These are phyloP conservation scores for Grammothele lineata DNA, from an alignment of 768 basidiomycete genomes.

Conservation along the genomic window DNA sequence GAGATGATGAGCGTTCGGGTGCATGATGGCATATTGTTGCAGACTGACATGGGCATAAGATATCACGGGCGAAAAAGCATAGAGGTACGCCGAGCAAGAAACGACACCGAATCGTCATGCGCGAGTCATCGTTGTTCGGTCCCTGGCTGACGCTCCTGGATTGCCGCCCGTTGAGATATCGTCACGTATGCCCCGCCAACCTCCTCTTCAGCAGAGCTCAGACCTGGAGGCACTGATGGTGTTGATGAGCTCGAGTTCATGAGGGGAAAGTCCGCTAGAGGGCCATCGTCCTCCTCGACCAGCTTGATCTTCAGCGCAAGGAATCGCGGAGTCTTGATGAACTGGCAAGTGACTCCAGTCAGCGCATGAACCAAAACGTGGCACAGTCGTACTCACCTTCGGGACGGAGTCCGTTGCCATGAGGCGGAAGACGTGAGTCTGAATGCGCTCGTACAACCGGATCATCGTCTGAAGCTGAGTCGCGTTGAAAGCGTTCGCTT, in stretches of 20 bases:
- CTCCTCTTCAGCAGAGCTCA: slow-evolving; percentile 55
- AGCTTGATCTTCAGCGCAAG: slow-evolving; percentile 74
- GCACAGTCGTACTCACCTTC: slow-evolving; percentile 49
- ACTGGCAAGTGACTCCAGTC: slow-evolving; percentile 40
- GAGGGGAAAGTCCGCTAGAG: slow-evolving; percentile 48
- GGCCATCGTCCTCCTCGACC: slow-evolving; percentile 60
- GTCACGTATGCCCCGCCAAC: slow-evolving; percentile 84
- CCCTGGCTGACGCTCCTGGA: slow-evolving; percentile 53
- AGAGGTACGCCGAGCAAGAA: slow-evolving; percentile 5
- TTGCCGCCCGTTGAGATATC: slow-evolving; percentile 70
- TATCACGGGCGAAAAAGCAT: slow-evolving; percentile 18
- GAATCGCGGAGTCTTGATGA: slow-evolving; percentile 85
- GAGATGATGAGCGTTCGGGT: slow-evolving; percentile 5
- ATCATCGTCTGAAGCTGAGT: slow-evolving; percentile 95
- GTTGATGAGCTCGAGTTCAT: slow-evolving; percentile 20
- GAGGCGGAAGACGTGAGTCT: slow-evolving; percentile 92
- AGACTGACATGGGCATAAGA: slow-evolving; percentile 21
- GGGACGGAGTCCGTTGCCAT: slow-evolving; percentile 99
- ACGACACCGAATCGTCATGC: too few species aligned
- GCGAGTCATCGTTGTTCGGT: slow-evolving; percentile 12
- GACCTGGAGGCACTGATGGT: slow-evolving; percentile 68
- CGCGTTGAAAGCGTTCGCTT: slow-evolving; percentile 83
- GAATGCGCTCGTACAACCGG: slow-evolving; percentile 90
- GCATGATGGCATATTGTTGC: slow-evolving; percentile 15
- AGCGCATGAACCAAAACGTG: too few species aligned